Percentiles rank a stretch among this genome's conserved stretches.
These are phyloP conservation scores for Melampsora americana DNA, from an alignment of 1,284 basidiomycete genomes.

Conservation along the genomic window DNA sequence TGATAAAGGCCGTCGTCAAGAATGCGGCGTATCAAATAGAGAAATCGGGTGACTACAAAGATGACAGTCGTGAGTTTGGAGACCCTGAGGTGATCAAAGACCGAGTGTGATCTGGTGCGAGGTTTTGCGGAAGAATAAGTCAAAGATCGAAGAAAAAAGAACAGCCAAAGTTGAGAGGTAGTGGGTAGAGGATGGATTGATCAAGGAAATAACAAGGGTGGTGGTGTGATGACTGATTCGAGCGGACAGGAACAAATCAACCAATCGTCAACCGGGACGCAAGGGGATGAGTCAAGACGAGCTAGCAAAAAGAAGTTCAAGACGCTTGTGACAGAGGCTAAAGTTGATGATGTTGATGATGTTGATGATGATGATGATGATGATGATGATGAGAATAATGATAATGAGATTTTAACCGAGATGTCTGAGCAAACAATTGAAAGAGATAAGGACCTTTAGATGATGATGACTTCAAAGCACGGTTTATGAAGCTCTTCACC, in stretches of 20 bases:
- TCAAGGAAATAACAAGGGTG: neutral
- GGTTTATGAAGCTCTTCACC: too few relatives aligned
- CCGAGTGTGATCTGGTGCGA: too few relatives aligned
- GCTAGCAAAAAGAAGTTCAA: neutral
- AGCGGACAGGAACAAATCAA: neutral
- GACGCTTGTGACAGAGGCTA: slow-evolving; percentile 16
- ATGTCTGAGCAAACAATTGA: too few relatives aligned
- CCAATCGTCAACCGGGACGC: neutral
- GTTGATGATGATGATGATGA: too few relatives aligned
- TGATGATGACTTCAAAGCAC: too few relatives aligned
- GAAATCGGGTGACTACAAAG: neutral
- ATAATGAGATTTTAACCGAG: too few relatives aligned
- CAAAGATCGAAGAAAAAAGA: neutral
- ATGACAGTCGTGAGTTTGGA: slow-evolving; percentile 1
- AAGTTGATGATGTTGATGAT: too few relatives aligned
- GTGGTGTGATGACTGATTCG: neutral
- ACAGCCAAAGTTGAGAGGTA: neutral
- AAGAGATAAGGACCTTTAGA: too few relatives aligned
- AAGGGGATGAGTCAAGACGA: neutral
- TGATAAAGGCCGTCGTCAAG: neutral
- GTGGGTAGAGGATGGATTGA: neutral
- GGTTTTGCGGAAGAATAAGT: neutral
- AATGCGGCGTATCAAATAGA: neutral
- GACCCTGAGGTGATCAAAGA: too few relatives aligned
- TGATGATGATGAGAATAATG: too few relatives aligned